Percentiles rank a stretch among this genome's conserved stretches.
Evolutionary conservation across 805 yeast species (phyloP).

Genomic region (Wickerhamiella cacticola): DNA sequence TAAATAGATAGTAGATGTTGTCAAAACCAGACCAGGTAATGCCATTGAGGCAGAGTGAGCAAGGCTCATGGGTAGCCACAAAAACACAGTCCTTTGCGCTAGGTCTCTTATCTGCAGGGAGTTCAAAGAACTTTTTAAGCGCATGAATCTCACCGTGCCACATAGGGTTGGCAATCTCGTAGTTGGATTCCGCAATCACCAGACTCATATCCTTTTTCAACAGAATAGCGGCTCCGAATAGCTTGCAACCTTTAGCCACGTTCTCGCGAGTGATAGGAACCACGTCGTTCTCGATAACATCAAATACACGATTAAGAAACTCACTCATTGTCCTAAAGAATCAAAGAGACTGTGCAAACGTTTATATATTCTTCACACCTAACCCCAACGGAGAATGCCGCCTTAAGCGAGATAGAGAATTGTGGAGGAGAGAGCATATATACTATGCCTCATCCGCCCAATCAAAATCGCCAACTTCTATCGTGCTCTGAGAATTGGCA

Average conservation of each 20-base stretch:
- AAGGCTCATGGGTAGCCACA: conserved; percentile 22
- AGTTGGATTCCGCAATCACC: conserved; percentile 19
- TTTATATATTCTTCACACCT: not conserved
- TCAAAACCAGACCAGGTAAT: conserved; percentile 23
- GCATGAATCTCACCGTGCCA: conserved; percentile 21
- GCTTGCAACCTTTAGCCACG: conserved; percentile 17
- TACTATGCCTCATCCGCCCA: conserved; percentile 10
- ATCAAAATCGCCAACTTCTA: not conserved
- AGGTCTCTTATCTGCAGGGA: conserved; percentile 14
- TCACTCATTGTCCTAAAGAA: conserved; percentile 29
- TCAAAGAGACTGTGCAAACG: not conserved
- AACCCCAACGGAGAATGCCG: conserved; percentile 7
- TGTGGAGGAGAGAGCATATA: not conserved
- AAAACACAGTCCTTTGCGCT: conserved; percentile 19
- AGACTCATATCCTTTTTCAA: conserved; percentile 17
- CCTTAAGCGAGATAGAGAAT: not conserved
- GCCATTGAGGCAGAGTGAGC: conserved; percentile 21
- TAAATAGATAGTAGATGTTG: conserved; percentile 20
- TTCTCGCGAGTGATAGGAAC: conserved; percentile 16
- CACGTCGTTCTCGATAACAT: conserved; percentile 18
- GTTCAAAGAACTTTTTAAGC: conserved; percentile 17
- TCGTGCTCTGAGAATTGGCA: not conserved
- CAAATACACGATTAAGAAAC: conserved; percentile 16
- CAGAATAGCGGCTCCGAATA: conserved; percentile 22
- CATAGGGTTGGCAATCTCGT: conserved; percentile 17